Evolutionary conservation across 495 filamentous ascomycete species (phyloP), one percentile per base, ranked within the genome.

Genomic region (Penicillium macrosclerotiorum): DNA sequence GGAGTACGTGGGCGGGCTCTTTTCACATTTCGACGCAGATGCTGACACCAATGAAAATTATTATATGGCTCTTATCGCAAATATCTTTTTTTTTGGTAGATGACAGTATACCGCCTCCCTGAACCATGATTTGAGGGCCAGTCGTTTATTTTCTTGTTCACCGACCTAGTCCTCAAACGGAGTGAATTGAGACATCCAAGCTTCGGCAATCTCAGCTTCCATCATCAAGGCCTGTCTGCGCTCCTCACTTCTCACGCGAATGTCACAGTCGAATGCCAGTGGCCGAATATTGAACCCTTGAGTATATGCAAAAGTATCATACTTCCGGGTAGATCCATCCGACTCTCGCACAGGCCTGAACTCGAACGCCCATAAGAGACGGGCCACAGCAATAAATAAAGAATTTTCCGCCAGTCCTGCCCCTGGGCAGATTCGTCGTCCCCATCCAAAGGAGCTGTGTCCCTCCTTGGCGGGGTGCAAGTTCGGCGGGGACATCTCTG

Each of bases 291-390:
- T 57, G 18, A 60, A 57, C 3, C 57, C 57, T 22, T 57, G 43
- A 11, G 54, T 57, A 42, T 57, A 60, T n/a, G 42, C 50, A 41
- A 57, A 48, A 12, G 47, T 52, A 49, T 59, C 55, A 46, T 59
- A 55, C 12, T 19, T 19, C 8, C 47, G 29, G 11, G 42, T 33
- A 6, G 36, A 27, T 0, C 52, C 51, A 35, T 77, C 70, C 39
- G 74, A 67, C 30, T 77, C 71, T 13, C 67, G 68, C 17, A 76
- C 60, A 8, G 62, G 57, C 12, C 13, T 31, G 24, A 80, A 62
- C 18, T 76, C 60, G 44, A 80, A 80, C 0, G 65, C 73, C 79
- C 79, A 82, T 9, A 82, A 44, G 11, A 81, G 59, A 13, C 72
- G 64, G 5, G 75, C 62, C n/a, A 75, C 55, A n/a, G 58, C 66